phyloP scores from a whole-genome alignment of 2,329 filamentous ascomycete genomes.

The Dothistroma pini region DNA sequence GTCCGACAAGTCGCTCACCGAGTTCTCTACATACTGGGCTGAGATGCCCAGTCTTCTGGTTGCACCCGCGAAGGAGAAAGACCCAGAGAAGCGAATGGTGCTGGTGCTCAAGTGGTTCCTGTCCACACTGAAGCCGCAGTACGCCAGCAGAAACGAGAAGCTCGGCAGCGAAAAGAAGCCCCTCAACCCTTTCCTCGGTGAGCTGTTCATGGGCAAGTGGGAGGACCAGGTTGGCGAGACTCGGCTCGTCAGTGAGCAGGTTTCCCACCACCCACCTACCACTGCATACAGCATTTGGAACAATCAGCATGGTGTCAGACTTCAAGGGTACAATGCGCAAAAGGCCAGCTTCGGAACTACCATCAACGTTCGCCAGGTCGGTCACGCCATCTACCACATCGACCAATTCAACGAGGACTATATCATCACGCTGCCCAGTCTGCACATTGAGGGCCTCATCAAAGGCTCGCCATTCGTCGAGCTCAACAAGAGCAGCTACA shows the following conservation, averaged over 20 bases:
- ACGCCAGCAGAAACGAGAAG: conserved; percentile 70
- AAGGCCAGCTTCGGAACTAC: conserved; percentile 93
- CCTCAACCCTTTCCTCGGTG: conserved; percentile 90
- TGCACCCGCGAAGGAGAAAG: conserved; percentile 73
- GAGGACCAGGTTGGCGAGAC: conserved; percentile 77
- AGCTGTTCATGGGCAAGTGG: conserved; percentile 92
- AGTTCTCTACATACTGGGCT: conserved; percentile 57
- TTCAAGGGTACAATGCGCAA: conserved; percentile 88
- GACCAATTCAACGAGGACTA: conserved; percentile 67
- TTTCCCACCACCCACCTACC: conserved; percentile 91
- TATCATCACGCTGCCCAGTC: conserved; percentile 82
- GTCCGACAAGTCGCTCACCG: conserved; percentile 52
- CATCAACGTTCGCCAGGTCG: conserved; percentile 76
- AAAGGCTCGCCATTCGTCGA: conserved; percentile 86
- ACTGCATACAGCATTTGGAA: conserved; percentile 95
- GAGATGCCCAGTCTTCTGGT: conserved; percentile 64
- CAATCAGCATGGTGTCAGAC: conserved; percentile 69
- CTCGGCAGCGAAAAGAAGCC: conserved; percentile 95
- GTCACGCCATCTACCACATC: conserved; percentile 78
- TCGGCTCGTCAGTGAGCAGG: conserved; percentile 87
- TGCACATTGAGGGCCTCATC: conserved; percentile 93
- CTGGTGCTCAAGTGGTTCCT: conserved; percentile 97
- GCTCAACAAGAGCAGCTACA: conserved; percentile 78
- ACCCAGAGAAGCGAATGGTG: conserved; percentile 76
- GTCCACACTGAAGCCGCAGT: conserved; percentile 86